Percentiles rank a stretch among this genome's conserved stretches.
Evolutionary conservation across 2,329 filamentous ascomycete species (phyloP).

Genomic region (Epichloe coenophiala): DNA sequence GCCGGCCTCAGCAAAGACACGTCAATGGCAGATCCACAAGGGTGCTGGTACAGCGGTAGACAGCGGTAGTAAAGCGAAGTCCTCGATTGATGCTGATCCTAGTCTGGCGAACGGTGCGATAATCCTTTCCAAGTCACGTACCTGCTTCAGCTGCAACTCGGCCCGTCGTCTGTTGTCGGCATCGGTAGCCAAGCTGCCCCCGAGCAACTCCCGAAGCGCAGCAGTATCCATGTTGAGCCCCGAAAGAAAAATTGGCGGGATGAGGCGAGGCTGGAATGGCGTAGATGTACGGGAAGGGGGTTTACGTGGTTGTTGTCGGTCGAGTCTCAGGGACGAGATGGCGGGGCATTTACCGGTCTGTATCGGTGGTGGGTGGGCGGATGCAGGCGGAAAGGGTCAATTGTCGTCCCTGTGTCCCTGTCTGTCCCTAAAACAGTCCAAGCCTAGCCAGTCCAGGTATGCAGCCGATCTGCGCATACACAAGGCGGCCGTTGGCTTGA

Average conservation of each 20-base stretch:
- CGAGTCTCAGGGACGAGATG: constrained; percentile 1
- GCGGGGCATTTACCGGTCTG: constrained; percentile 4
- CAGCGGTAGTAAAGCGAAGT: too few relatives aligned
- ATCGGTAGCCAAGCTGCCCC: constrained; percentile 63
- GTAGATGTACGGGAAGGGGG: not conserved
- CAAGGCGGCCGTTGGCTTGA: not conserved
- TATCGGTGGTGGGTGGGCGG: not conserved
- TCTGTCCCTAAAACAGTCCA: not conserved
- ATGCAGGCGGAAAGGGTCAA: too few relatives aligned
- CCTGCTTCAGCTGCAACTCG: constrained; percentile 71
- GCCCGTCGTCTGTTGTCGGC: constrained; percentile 62
- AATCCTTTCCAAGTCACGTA: constrained; percentile 27
- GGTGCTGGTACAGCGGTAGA: not conserved
- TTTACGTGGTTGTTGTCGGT: constrained; percentile 2
- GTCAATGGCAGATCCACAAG: not conserved
- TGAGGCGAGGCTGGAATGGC: not conserved
- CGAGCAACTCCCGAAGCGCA: constrained; percentile 62
- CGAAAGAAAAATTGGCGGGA: not conserved
- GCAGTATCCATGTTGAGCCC: constrained; percentile 52
- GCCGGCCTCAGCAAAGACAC: not conserved
- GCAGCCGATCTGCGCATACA: not conserved
- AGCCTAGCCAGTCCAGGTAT: not conserved
- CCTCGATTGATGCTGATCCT: not conserved
- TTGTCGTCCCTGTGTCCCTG: not conserved
- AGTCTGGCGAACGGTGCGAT: not conserved